phyloP scores from a whole-genome alignment of 73 alveolate species.

The Tetrahymena malaccensis region DNA sequence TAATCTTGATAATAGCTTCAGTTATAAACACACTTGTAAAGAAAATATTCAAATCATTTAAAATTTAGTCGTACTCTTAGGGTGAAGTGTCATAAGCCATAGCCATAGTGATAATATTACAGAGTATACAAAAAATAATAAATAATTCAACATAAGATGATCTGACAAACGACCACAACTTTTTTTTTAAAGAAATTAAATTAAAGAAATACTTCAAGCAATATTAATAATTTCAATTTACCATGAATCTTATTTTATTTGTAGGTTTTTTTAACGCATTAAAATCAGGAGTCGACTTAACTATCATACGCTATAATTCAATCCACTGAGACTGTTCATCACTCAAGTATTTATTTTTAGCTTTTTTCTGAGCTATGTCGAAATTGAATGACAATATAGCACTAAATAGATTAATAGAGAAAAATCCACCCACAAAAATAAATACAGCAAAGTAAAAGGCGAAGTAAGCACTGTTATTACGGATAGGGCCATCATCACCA shows the following conservation, averaged over 20 bases:
- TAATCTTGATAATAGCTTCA: conserved; percentile 71
- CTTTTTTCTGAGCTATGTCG: conserved; percentile 68
- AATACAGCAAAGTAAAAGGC: conserved; percentile 66
- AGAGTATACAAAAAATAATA: conserved; percentile 1
- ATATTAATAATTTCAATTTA: background rate
- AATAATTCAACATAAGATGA: background rate
- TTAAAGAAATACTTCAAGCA: too few relatives aligned
- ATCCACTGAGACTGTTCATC: conserved; percentile 56
- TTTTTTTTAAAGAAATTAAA: background rate
- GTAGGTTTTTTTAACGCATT: conserved; percentile 47
- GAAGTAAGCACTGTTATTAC: background rate
- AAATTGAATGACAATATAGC: conserved; percentile 87
- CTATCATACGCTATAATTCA: conserved; percentile 41
- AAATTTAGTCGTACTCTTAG: background rate
- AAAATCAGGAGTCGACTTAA: conserved; percentile 53
- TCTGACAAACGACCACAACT: background rate
- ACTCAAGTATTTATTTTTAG: conserved; percentile 32
- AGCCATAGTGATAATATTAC: conserved; percentile 14
- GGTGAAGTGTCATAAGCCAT: conserved; percentile 17
- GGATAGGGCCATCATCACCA: conserved; percentile 31
- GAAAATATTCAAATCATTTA: conserved; percentile 41
- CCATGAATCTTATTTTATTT: conserved; percentile 22
- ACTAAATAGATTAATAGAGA: conserved; percentile 78
- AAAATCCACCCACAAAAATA: conserved; percentile 73
- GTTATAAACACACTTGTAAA: conserved; percentile 78